phyloP scores from a whole-genome alignment of 306 rosid species.

The Acacia acuminata region DNA sequence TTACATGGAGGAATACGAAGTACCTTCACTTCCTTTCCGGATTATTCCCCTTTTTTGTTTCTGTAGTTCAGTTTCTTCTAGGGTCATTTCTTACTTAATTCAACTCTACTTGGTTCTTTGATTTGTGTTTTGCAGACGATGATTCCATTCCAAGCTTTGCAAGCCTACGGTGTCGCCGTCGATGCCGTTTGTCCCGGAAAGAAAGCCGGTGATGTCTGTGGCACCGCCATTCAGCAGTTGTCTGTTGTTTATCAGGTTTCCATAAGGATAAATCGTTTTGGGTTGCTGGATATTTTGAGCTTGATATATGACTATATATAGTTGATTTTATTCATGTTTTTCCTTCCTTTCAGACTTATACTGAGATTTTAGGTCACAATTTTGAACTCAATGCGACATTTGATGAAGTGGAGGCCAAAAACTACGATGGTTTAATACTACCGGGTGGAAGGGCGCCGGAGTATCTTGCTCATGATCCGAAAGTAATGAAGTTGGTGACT shows the following conservation, averaged over 20 bases:
- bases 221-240: conserved; percentile 61
- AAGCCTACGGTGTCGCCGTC: conserved; percentile 55
- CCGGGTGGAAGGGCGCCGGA: conserved; percentile 80
- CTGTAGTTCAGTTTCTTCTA: background rate
- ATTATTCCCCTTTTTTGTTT: background rate
- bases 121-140: conserved; percentile 37
- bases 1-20: conserved; percentile 87
- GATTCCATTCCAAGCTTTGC: conserved; percentile 67
- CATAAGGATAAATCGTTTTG: background rate
- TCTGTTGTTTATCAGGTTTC: conserved; percentile 47
- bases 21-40: conserved; percentile 11
- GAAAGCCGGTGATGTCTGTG: conserved; percentile 74
- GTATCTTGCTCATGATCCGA: conserved; percentile 54
- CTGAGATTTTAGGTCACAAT: conserved; percentile 64
- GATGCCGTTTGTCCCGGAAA: conserved; percentile 87
- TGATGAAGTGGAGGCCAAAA: conserved; percentile 50
- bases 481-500: conserved; percentile 44
- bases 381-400: conserved; percentile 58
- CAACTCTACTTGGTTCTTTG: background rate
- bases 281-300: too few species aligned
- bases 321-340: background rate
- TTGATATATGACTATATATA: too few species aligned
- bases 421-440: conserved; percentile 63
- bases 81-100: background rate
- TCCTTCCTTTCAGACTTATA: conserved; percentile 43